Evolutionary conservation across 352 stramenopile genomes (phyloP).

Genomic region (Pythium dissimile): DNA sequence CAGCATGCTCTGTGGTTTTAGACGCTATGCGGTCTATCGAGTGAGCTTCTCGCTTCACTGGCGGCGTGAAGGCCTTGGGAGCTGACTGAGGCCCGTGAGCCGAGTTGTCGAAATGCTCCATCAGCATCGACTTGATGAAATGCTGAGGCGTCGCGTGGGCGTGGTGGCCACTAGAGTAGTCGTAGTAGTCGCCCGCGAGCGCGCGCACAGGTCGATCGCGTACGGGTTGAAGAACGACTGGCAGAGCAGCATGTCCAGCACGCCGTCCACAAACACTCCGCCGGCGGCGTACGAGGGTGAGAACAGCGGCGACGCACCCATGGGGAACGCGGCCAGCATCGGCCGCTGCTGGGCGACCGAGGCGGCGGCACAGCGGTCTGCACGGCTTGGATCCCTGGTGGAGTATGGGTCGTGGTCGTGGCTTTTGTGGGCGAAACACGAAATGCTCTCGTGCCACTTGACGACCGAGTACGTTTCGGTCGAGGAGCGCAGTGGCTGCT

Average conservation of each 20-base stretch:
- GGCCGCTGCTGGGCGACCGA: slow-evolving; percentile 10
- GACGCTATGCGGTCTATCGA: too few relatives aligned
- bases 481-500: slow-evolving; percentile 2
- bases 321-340: slow-evolving; percentile 21
- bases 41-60: not conserved
- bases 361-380: too few relatives aligned
- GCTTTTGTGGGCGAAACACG: slow-evolving; percentile 57
- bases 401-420: slow-evolving; percentile 15
- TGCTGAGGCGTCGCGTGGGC: slow-evolving; percentile 22
- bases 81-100: not conserved
- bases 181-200: slow-evolving; percentile 44
- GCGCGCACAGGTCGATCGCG: slow-evolving; percentile 53
- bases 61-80: not conserved
- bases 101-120: slow-evolving; percentile 26
- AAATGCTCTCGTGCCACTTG: slow-evolving; percentile 47
- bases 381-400: too few relatives aligned
- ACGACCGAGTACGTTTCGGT: slow-evolving; percentile 44
- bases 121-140: slow-evolving; percentile 32
- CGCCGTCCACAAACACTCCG: slow-evolving; percentile 56
- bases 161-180: slow-evolving; percentile 33
- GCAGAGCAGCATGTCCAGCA: slow-evolving; percentile 61
- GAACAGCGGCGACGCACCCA: slow-evolving; percentile 32
- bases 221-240: slow-evolving; percentile 78
- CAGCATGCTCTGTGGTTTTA: slow-evolving; percentile 20
- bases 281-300: slow-evolving; percentile 47